phyloP scores from a whole-genome alignment of 176 grass and related monocot species.

The Oryza coarctata region DNA sequence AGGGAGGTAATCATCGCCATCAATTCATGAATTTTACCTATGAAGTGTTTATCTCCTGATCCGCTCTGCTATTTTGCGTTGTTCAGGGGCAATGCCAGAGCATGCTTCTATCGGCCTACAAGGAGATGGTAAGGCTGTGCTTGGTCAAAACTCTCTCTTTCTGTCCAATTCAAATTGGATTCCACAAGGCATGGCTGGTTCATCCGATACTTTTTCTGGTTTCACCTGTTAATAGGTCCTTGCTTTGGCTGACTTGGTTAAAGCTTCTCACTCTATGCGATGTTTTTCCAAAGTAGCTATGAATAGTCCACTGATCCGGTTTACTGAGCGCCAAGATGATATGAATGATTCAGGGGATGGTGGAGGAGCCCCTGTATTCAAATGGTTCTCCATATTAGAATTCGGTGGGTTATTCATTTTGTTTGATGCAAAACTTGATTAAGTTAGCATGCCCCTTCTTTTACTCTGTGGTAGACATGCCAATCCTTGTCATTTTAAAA shows the following conservation, averaged over 20 bases:
- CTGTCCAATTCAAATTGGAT: background rate
- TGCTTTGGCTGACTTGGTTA: constrained; percentile 57
- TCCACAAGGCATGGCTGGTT: background rate
- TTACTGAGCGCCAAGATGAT: constrained; percentile 55
- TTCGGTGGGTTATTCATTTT: constrained; percentile 49
- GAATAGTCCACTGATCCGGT: constrained; percentile 43
- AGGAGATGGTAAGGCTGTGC: constrained; percentile 71
- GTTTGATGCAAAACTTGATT: constrained; percentile 5
- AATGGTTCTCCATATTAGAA: constrained; percentile 56
- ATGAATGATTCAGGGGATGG: constrained; percentile 79
- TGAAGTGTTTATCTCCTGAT: constrained; percentile 14
- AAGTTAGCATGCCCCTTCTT: background rate
- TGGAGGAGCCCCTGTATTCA: constrained; percentile 66
- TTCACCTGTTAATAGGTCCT: constrained; percentile 47
- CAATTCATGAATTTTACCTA: constrained; percentile 1
- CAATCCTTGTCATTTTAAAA: background rate
- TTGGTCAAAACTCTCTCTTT: background rate
- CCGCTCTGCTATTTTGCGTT: constrained; percentile 21
- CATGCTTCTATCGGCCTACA: constrained; percentile 68
- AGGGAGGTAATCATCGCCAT: constrained; percentile 56
- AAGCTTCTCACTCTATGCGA: constrained; percentile 64
- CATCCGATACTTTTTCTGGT: constrained; percentile 11
- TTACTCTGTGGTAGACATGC: background rate
- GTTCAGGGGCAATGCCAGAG: constrained; percentile 47
- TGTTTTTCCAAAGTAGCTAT: constrained; percentile 59